These are phyloP conservation scores for Yamadazyma sp. DNA, from an alignment of 805 yeast genomes.

Conservation along the genomic window DNA sequence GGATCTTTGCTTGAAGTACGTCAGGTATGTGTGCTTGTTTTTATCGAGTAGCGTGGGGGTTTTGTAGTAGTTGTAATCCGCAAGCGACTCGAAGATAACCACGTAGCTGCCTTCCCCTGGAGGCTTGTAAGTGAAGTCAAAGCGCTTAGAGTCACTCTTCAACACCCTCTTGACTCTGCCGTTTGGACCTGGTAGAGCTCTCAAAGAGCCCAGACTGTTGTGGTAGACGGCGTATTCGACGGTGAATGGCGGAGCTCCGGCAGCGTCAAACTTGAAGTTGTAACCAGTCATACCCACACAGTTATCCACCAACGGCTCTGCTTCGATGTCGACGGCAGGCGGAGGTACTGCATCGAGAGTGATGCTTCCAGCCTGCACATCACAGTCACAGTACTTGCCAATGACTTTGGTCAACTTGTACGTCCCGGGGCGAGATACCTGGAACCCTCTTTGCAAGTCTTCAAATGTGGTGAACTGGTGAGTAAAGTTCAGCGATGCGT, in stretches of 20 bases:
- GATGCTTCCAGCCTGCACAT: conserved; percentile 46
- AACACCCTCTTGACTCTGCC: conserved; percentile 30
- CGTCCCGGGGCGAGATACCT: conserved; percentile 60
- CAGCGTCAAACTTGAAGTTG: conserved; percentile 63
- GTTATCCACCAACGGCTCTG: conserved; percentile 70
- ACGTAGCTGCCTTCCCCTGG: conserved; percentile 77
- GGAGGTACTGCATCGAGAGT: conserved; percentile 46
- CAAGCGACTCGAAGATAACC: conserved; percentile 63
- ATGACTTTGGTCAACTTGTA: conserved; percentile 55
- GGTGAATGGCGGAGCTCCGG: conserved; percentile 82
- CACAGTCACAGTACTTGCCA: conserved; percentile 68
- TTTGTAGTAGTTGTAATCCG: conserved; percentile 59
- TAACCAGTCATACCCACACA: conserved; percentile 92
- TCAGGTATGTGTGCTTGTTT: conserved; percentile 55
- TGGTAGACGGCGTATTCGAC: conserved; percentile 58
- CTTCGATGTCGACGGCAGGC: conserved; percentile 38
- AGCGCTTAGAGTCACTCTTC: conserved; percentile 23
- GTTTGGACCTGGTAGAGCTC: conserved; percentile 31
- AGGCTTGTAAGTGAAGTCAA: conserved; percentile 66
- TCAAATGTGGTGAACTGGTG: conserved; percentile 23
- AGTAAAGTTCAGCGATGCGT: conserved; percentile 22
- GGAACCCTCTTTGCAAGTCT: conserved; percentile 31
- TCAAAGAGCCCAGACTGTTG: conserved; percentile 34
- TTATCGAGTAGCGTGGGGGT: conserved; percentile 33
- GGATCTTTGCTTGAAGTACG: conserved; percentile 73